Conservation (phyloP, 495 filamentous ascomycete genomes). For the Letharia lupina region DNA sequence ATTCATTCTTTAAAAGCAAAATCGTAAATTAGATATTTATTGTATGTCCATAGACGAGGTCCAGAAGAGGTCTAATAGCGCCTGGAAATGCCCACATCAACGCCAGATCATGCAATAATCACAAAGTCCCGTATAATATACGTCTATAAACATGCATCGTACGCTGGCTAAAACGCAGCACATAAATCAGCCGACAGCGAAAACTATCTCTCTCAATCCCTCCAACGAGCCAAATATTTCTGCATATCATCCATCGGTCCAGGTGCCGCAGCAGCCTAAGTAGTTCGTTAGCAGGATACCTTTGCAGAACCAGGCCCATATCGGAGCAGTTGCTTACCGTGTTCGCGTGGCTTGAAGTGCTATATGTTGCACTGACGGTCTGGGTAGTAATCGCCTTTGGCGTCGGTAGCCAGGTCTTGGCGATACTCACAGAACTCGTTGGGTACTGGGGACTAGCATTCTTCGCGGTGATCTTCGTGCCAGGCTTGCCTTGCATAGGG, state of each 20-base stretch:
- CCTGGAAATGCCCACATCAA: conserved; percentile 7
- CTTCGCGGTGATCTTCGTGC: conserved; percentile 54
- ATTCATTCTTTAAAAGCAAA: not conserved
- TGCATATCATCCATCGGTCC: conserved; percentile 48
- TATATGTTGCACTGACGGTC: conserved; percentile 51
- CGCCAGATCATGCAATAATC: conserved; percentile 2
- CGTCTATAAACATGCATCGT: not conserved
- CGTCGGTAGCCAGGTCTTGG: conserved; percentile 45
- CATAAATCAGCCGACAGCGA: not conserved
- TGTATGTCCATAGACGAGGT: not conserved
- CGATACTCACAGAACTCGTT: conserved; percentile 52
- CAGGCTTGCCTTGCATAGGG: conserved; percentile 61
- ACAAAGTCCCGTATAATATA: not conserved
- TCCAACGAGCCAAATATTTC: conserved; percentile 51
- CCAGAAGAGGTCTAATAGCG: not conserved
- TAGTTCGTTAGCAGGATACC: conserved; percentile 16
- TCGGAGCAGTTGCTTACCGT: conserved; percentile 43
- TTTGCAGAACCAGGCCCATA: not conserved
- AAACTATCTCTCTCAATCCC: conserved; percentile 35
- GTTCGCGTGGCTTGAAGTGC: conserved; percentile 50
- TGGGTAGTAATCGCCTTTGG: conserved; percentile 53
- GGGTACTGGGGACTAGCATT: conserved; percentile 49
- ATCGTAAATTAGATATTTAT: not conserved
- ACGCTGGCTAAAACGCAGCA: conserved; percentile 15
- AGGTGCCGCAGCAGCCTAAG: conserved; percentile 38